phyloP scores from a whole-genome alignment of 2,329 filamentous ascomycete species.

The Beauveria caledonica region DNA sequence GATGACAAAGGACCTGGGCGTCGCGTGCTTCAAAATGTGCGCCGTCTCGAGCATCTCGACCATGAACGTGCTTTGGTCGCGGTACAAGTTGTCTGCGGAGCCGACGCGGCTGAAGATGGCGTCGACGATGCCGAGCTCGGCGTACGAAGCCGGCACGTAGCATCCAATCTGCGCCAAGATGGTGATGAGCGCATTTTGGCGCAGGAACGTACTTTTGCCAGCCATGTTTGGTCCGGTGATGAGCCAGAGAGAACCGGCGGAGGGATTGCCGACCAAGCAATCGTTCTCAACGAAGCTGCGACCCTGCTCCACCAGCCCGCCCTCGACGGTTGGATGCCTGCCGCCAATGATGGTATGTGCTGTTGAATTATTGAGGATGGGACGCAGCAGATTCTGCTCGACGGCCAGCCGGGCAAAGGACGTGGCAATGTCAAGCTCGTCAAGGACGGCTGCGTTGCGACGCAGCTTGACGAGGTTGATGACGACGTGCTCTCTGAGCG shows the following conservation, averaged over 20 bases:
- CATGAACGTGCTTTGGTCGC: constrained; percentile 97
- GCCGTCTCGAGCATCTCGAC: constrained; percentile 98
- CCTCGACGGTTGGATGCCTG: constrained; percentile 86
- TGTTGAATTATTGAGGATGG: constrained; percentile 56
- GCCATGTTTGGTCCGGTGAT: constrained; percentile 95
- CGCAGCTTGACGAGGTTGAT: constrained; percentile 76
- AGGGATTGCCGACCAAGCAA: constrained; percentile 65
- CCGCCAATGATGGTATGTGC: constrained; percentile 74
- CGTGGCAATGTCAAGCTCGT: constrained; percentile 85
- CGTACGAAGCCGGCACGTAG: constrained; percentile 83
- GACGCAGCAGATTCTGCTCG: constrained; percentile 66
- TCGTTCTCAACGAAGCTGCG: constrained; percentile 80
- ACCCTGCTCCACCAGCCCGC: constrained; percentile 69
- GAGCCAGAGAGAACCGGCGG: constrained; percentile 55
- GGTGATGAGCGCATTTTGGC: constrained; percentile 90
- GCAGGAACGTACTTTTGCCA: constrained; percentile 90
- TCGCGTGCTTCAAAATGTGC: constrained; percentile 78
- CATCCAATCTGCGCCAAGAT: constrained; percentile 88
- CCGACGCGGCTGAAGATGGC: constrained; percentile 91
- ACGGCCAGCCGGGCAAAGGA: constrained; percentile 74
- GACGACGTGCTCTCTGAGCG: constrained; percentile 68
- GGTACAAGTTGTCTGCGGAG: constrained; percentile 89
- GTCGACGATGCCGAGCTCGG: constrained; percentile 85
- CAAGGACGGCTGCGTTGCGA: constrained; percentile 81
- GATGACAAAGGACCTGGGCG: constrained; percentile 78